A percentile compares a stretch with the other conserved stretches of the same genome.
Conservation (phyloP, 129 eudicot species). For the Heracleum sosnowskyi region DNA sequence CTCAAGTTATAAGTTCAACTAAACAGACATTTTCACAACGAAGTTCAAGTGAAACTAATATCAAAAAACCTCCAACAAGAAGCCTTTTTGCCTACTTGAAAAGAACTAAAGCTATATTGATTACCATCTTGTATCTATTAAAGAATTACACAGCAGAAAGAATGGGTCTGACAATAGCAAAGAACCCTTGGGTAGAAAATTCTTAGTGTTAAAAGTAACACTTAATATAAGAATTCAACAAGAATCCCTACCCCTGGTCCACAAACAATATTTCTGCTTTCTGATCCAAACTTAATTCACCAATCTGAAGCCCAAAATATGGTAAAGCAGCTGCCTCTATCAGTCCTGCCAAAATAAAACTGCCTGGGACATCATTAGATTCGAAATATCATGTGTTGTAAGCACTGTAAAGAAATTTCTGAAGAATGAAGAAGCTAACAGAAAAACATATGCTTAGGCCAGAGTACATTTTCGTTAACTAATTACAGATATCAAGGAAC, state of each 20-base stretch:
- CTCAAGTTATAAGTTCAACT: not conserved
- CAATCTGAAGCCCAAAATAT: conserved; percentile 53
- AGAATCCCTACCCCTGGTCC: conserved; percentile 65
- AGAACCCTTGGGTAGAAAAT: not conserved
- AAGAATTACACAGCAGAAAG: not conserved
- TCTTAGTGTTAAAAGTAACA: not conserved
- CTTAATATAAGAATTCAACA: conserved; percentile 3
- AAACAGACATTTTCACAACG: not conserved
- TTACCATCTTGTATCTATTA: not conserved
- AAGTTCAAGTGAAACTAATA: not conserved
- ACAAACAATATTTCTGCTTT: conserved; percentile 74
- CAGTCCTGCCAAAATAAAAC: conserved; percentile 97
- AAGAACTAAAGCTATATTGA: not conserved
- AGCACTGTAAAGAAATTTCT: not conserved
- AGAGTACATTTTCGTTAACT: not conserved
- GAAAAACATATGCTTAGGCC: not conserved
- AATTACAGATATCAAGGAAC: not conserved
- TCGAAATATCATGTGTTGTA: not conserved
- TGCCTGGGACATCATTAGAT: conserved; percentile 71
- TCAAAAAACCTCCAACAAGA: not conserved
- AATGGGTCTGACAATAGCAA: not conserved
- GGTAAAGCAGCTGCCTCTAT: conserved; percentile 70
- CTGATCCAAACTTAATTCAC: conserved; percentile 70
- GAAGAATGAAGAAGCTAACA: not conserved
- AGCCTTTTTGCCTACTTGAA: not conserved